Conservation (phyloP, 73 alveolate species). For the Paramecium primaurelia region DNA sequence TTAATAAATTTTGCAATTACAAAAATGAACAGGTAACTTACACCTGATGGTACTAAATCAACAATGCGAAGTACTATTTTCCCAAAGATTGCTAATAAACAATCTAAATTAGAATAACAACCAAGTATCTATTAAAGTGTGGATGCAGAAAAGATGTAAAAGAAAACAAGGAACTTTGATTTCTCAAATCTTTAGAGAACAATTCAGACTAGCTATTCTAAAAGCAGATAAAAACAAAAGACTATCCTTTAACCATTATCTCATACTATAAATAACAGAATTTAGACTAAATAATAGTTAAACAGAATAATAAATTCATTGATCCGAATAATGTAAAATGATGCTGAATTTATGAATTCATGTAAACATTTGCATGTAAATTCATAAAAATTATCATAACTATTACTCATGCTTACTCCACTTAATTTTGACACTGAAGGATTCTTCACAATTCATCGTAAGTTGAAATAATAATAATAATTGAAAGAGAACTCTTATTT, state of each 20-base stretch:
- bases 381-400: not conserved
- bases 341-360: not conserved
- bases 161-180: conserved; percentile 25
- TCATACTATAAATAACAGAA: not conserved
- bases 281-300: not conserved
- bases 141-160: conserved; percentile 19
- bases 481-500: not conserved
- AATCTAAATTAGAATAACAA: not conserved
- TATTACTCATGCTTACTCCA: not conserved
- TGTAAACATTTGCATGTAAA: not conserved
- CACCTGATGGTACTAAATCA: conserved; percentile 35
- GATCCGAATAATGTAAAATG: not conserved
- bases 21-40: conserved; percentile 39
- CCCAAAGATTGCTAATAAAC: not conserved
- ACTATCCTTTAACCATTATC: not conserved
- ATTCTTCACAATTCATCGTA: not conserved
- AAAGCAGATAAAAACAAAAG: not conserved
- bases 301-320: not conserved
- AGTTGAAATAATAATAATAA: not conserved
- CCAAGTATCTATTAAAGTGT: not conserved
- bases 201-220: not conserved
- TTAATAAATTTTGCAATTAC: not conserved
- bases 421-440: not conserved
- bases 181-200: conserved; percentile 4
- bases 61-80: conserved; percentile 1